Evolutionary conservation across 2,329 filamentous ascomycete genomes (phyloP).

Genomic region (Beauveria caledonica): DNA sequence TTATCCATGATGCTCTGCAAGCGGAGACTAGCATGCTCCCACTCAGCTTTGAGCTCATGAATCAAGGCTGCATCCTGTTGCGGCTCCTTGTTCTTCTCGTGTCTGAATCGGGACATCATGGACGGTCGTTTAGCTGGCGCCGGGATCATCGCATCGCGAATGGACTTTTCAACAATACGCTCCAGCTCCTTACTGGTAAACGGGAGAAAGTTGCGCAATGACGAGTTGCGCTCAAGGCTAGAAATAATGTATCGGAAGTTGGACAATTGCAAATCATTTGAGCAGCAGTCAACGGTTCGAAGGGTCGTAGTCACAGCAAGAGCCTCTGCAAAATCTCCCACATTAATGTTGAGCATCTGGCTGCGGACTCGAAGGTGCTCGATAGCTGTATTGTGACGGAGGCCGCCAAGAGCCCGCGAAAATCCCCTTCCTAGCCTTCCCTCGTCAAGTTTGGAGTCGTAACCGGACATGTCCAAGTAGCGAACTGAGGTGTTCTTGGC

Average conservation of each 20-base stretch:
- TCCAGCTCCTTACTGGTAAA: slow-evolving; percentile 30
- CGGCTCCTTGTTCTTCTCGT: slow-evolving; percentile 21
- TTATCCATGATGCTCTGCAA: slow-evolving; percentile 28
- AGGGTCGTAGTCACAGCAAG: slow-evolving; percentile 41
- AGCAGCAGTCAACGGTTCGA: slow-evolving; percentile 44
- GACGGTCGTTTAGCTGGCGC: slow-evolving; percentile 24
- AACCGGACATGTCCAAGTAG: slow-evolving; percentile 50
- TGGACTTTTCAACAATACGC: slow-evolving; percentile 26
- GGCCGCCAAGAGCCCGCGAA: slow-evolving; percentile 39
- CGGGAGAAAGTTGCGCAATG: slow-evolving; percentile 36
- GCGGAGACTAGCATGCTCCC: slow-evolving; percentile 28
- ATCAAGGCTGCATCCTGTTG: slow-evolving; percentile 25
- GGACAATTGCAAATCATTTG: slow-evolving; percentile 47
- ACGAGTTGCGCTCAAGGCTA: slow-evolving; percentile 33
- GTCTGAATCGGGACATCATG: slow-evolving; percentile 26
- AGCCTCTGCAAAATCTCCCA: slow-evolving; percentile 43
- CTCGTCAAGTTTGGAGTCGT: slow-evolving; percentile 49
- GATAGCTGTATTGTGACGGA: slow-evolving; percentile 35
- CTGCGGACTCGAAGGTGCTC: slow-evolving; percentile 47
- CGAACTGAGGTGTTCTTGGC: slow-evolving; percentile 41
- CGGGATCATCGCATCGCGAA: slow-evolving; percentile 22
- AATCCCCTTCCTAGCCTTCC: slow-evolving; percentile 46
- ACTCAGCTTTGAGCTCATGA: slow-evolving; percentile 31
- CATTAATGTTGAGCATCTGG: slow-evolving; percentile 46
- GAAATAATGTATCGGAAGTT: slow-evolving; percentile 39